phyloP scores from a whole-genome alignment of 257 asterid genomes.

The Knoxia roxburghii region DNA sequence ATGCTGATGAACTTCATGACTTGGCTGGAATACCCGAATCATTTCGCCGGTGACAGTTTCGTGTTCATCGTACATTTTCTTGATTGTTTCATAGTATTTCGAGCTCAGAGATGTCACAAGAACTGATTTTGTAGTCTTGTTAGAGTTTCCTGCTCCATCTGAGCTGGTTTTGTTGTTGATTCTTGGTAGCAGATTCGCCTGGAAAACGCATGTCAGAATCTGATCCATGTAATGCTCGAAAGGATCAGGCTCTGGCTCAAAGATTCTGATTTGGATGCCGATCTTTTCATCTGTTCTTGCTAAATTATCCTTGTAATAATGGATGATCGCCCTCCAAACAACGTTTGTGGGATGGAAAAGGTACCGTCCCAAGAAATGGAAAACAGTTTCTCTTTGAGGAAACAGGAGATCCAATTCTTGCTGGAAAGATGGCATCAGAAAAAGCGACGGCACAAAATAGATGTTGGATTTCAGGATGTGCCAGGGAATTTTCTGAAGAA shows the following conservation, averaged over 20 bases:
- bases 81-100: constrained; percentile 43
- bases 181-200: constrained; percentile 36
- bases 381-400: constrained; percentile 60
- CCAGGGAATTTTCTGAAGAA: constrained; percentile 49
- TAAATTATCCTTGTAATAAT: constrained; percentile 59
- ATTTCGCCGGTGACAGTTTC: constrained; percentile 50
- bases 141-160: constrained; percentile 20
- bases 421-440: constrained; percentile 54
- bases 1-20: constrained; percentile 51
- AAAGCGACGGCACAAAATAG: constrained; percentile 69
- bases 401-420: constrained; percentile 48
- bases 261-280: constrained; percentile 41
- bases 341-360: constrained; percentile 70
- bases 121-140: constrained; percentile 22
- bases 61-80: constrained; percentile 53
- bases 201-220: constrained; percentile 17
- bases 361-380: constrained; percentile 69
- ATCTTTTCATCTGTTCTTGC: constrained; percentile 49
- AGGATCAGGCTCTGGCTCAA: constrained; percentile 21
- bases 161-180: constrained; percentile 17
- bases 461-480: constrained; percentile 49
- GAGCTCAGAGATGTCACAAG: constrained; percentile 43
- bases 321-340: constrained; percentile 59
- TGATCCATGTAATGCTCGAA: constrained; percentile 49
- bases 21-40: constrained; percentile 49